A percentile compares a stretch with the other conserved stretches of the same genome.
Evolutionary conservation across 352 stramenopile genomes (phyloP).

Genomic region (Phytophthora citrophthora): DNA sequence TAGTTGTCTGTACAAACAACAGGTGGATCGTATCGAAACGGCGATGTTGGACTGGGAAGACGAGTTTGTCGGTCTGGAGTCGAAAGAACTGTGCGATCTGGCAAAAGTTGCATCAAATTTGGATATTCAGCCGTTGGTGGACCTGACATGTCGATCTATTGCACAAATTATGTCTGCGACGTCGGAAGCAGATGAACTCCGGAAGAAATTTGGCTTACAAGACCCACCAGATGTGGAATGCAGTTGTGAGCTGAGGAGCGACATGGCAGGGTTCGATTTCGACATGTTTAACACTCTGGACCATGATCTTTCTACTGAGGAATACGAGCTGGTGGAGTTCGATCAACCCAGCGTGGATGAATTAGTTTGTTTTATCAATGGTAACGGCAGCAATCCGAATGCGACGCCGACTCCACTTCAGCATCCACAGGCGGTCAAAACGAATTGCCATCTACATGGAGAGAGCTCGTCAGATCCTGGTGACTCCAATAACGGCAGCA

Average conservation of each 20-base stretch:
- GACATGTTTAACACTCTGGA: conserved; percentile 82
- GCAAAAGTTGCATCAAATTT: conserved; percentile 83
- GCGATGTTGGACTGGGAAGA: conserved; percentile 72
- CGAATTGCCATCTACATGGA: conserved; percentile 33
- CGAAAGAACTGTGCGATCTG: conserved; percentile 79
- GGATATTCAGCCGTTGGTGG: conserved; percentile 82
- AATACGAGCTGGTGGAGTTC: conserved; percentile 84
- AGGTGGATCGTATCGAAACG: conserved; percentile 67
- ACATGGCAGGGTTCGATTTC: conserved; percentile 77
- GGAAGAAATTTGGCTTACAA: conserved; percentile 81
- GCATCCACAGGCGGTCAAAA: conserved; percentile 35
- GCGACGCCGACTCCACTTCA: conserved; percentile 24
- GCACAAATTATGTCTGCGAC: conserved; percentile 87
- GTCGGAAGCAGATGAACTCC: conserved; percentile 73
- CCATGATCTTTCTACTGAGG: conserved; percentile 76
- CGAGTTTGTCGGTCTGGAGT: conserved; percentile 73
- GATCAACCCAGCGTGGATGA: conserved; percentile 85
- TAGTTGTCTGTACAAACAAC: conserved; percentile 80
- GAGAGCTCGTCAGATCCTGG: conserved; percentile 36
- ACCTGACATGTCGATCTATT: conserved; percentile 82
- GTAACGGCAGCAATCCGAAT: conserved; percentile 38
- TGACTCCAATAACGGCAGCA: conserved; percentile 28
- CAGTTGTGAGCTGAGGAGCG: conserved; percentile 58
- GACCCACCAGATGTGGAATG: conserved; percentile 52
- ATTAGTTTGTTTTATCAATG: conserved; percentile 85